These are phyloP conservation scores for Kwoniella pini DNA, from an alignment of 768 basidiomycete species.

Conservation along the genomic window DNA sequence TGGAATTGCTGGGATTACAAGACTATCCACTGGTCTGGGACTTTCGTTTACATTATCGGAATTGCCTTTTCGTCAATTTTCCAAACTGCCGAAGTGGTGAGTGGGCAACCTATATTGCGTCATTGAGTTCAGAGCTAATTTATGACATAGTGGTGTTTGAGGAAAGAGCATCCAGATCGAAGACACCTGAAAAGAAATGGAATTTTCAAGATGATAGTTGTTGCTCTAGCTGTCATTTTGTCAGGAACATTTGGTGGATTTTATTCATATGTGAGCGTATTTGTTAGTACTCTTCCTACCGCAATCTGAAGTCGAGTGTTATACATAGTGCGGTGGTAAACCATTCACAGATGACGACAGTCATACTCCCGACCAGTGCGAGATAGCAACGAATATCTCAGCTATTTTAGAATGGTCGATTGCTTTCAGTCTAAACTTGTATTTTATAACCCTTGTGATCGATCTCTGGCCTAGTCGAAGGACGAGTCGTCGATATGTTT, in stretches of 20 bases:
- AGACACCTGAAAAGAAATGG: conserved; percentile 45
- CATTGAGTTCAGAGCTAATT: not conserved
- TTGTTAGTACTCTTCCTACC: not conserved
- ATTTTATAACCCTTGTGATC: conserved; percentile 49
- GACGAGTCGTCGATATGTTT: conserved; percentile 9
- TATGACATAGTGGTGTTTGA: conserved; percentile 28
- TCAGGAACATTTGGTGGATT: conserved; percentile 49
- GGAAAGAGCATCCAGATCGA: conserved; percentile 49
- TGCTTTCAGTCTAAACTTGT: conserved; percentile 41
- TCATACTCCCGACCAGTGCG: conserved; percentile 29
- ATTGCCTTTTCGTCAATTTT: conserved; percentile 50
- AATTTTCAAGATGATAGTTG: conserved; percentile 48
- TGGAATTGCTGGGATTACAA: conserved; percentile 39
- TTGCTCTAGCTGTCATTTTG: conserved; percentile 35
- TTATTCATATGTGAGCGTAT: conserved; percentile 27
- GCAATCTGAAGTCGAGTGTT: not conserved
- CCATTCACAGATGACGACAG: not conserved
- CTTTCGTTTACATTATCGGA: conserved; percentile 49
- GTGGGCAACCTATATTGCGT: not conserved
- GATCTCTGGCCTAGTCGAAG: conserved; percentile 46
- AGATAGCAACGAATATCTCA: conserved; percentile 38
- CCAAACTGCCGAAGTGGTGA: conserved; percentile 48
- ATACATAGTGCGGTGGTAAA: conserved; percentile 16
- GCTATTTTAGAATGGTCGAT: conserved; percentile 50
- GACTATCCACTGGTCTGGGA: conserved; percentile 33